Percentiles rank a stretch among this genome's conserved stretches.
Evolutionary conservation across 2,329 filamentous ascomycete species (phyloP).

Genomic region (Nothophoma quercina): DNA sequence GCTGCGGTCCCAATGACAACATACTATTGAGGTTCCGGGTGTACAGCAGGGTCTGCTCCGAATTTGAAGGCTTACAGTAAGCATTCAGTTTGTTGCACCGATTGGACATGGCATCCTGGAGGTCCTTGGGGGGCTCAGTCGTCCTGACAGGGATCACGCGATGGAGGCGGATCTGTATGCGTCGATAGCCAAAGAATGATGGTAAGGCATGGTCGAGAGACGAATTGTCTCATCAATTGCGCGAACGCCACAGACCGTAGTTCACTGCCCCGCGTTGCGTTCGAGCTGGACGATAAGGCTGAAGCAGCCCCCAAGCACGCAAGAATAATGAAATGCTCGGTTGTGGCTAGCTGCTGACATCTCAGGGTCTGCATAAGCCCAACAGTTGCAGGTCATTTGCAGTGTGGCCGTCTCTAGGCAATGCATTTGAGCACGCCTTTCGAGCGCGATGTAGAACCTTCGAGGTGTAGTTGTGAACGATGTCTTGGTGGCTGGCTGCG

Average conservation of each 20-base stretch:
- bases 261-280: neutral
- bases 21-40: neutral
- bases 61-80: slow-evolving; percentile 11
- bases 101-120: neutral
- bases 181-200: neutral
- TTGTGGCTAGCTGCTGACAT: slow-evolving; percentile 5
- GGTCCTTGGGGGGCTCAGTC: neutral
- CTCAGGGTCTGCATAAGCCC: neutral
- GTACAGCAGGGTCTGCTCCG: neutral
- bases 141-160: neutral
- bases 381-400: neutral
- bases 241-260: neutral
- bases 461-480: neutral
- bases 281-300: slow-evolving; percentile 2
- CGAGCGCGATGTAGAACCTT: neutral
- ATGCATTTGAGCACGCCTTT: neutral
- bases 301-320: neutral
- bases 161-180: neutral
- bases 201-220: neutral
- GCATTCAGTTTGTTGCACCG: neutral
- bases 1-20: neutral
- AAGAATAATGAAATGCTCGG: neutral
- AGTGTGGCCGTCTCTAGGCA: neutral
- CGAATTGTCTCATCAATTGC: neutral
- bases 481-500: slow-evolving; percentile 2